Conservation (phyloP, 202 grass and related monocot genomes). For the Musa balbisiana region DNA sequence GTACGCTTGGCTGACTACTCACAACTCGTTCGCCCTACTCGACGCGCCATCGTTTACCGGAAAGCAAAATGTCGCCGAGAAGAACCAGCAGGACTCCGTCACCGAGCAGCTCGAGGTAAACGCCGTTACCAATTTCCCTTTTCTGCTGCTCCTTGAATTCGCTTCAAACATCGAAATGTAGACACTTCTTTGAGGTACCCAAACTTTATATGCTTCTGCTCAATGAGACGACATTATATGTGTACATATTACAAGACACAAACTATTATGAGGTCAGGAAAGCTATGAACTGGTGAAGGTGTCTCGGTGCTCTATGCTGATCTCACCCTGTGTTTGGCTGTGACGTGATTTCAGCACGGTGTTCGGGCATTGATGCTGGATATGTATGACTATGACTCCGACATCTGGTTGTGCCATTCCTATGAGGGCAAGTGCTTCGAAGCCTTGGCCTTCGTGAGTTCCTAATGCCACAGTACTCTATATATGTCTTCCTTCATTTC, state of each 20-base stretch:
- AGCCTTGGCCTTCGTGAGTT: slow-evolving; percentile 67
- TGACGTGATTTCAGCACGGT: slow-evolving; percentile 50
- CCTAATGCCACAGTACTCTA: background rate
- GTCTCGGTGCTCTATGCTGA: background rate
- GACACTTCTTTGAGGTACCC: no score
- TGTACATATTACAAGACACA: no score
- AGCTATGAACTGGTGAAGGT: no score
- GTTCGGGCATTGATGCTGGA: slow-evolving; percentile 85
- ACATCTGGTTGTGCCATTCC: slow-evolving; percentile 87
- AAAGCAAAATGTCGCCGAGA: slow-evolving; percentile 5
- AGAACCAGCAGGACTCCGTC: slow-evolving; percentile 81
- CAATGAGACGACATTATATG: no score
- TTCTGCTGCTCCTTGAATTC: background rate
- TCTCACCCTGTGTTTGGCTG: no score
- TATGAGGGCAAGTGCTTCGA: slow-evolving; percentile 48
- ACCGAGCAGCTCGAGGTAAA: slow-evolving; percentile 63
- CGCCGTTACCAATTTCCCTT: no score
- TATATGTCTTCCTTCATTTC: background rate
- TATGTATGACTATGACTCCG: slow-evolving; percentile 67
- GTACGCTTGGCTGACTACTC: slow-evolving; percentile 87
- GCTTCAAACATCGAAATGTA: no score
- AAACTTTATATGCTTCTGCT: no score
- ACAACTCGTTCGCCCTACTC: slow-evolving; percentile 65
- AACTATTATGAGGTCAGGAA: no score
- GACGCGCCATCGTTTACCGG: slow-evolving; percentile 39